These are phyloP conservation scores for Aspergillus biplanus DNA, from an alignment of 495 filamentous ascomycete species.

Conservation along the genomic window DNA sequence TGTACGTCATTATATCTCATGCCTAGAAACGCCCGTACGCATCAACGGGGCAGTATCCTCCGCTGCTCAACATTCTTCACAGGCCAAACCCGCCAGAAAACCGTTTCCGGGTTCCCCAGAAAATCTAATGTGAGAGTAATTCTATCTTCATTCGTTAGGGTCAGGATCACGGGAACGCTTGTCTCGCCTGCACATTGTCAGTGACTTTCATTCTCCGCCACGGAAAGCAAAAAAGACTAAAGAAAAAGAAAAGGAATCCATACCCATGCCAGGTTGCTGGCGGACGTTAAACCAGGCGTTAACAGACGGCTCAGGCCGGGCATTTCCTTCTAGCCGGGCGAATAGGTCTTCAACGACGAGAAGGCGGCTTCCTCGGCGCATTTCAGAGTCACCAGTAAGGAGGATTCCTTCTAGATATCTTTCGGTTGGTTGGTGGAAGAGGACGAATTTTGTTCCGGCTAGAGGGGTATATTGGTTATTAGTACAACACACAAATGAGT, in stretches of 20 bases:
- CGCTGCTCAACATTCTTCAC: neutral
- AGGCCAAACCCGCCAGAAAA: neutral
- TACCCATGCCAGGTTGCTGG: neutral
- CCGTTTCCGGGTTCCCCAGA: neutral
- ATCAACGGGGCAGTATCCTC: neutral
- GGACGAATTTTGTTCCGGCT: neutral
- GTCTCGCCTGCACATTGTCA: too few relatives aligned
- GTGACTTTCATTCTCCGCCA: too few relatives aligned
- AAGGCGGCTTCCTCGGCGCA: neutral
- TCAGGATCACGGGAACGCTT: neutral
- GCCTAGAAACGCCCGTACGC: neutral
- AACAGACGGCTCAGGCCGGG: neutral
- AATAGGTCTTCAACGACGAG: neutral
- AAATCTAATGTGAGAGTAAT: neutral
- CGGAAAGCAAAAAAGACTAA: too few relatives aligned
- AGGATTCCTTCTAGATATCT: neutral
- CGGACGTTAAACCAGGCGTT: neutral
- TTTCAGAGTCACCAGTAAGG: neutral
- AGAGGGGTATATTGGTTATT: neutral
- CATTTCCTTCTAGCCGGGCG: too few relatives aligned
- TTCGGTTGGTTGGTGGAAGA: neutral
- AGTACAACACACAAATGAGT: neutral
- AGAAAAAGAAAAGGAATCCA: too few relatives aligned
- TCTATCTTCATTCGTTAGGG: neutral
- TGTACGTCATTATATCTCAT: too few relatives aligned